These are phyloP conservation scores for Sclerotinia borealis DNA, from an alignment of 2,329 filamentous ascomycete genomes.

Conservation along the genomic window DNA sequence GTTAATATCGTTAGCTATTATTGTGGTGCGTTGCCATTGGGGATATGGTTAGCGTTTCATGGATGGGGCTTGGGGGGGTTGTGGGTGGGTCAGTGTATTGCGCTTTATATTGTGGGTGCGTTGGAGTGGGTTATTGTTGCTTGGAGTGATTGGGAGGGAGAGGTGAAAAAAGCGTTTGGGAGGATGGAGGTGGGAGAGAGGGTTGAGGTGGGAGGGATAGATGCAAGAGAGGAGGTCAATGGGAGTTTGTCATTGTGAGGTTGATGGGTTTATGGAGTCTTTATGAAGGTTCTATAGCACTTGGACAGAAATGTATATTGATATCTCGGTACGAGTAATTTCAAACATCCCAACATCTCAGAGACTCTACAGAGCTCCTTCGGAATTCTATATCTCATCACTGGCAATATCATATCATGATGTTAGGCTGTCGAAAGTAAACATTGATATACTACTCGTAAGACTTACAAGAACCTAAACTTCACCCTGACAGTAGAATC, in stretches of 20 bases:
- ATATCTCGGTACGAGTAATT: too few relatives aligned
- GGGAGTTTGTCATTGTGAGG: conserved; percentile 10
- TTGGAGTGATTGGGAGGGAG: conserved; percentile 68
- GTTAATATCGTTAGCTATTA: conserved; percentile 85
- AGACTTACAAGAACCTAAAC: too few relatives aligned
- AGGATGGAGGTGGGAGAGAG: conserved; percentile 52
- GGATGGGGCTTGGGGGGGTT: conserved; percentile 76
- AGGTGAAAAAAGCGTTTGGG: conserved; percentile 65
- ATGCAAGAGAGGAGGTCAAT: not conserved
- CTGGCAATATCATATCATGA: too few relatives aligned
- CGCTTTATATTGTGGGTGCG: conserved; percentile 71
- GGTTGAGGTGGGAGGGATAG: conserved; percentile 16
- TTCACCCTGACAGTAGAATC: too few relatives aligned
- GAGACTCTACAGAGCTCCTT: too few relatives aligned
- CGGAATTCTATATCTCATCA: too few relatives aligned
- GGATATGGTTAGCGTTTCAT: conserved; percentile 79
- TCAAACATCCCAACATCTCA: too few relatives aligned
- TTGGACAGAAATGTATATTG: too few relatives aligned
- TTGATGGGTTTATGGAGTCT: not conserved
- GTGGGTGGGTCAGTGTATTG: conserved; percentile 79
- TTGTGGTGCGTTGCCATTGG: conserved; percentile 70
- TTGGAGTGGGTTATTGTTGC: conserved; percentile 77
- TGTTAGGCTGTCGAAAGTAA: too few relatives aligned
- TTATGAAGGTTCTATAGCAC: not conserved
- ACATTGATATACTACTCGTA: too few relatives aligned